Evolutionary conservation across 179 eudicot genomes (phyloP).

Genomic region (Beta macrorhiza): DNA sequence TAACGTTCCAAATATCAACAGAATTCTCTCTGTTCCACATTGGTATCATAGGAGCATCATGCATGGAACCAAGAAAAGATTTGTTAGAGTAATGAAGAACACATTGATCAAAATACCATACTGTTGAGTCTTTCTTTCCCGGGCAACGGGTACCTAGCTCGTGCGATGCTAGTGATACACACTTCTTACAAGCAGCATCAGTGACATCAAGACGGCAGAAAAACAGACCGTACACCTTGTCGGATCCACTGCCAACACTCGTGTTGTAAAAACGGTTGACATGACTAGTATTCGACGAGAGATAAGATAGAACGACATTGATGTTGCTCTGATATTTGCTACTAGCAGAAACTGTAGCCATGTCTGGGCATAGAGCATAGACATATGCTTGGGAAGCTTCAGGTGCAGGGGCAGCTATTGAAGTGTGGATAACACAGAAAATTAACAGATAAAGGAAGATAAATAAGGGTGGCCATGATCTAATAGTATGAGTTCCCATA

Average conservation of each 20-base stretch:
- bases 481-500: neutral
- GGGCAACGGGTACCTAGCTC: constrained; percentile 26
- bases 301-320: constrained; percentile 18
- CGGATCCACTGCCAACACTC: constrained; percentile 22
- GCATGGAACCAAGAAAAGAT: constrained; percentile 34
- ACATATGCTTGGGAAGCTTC: constrained; percentile 24
- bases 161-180: constrained; percentile 21
- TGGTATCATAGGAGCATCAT: constrained; percentile 35
- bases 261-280: constrained; percentile 24
- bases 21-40: constrained; percentile 39
- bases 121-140: constrained; percentile 30
- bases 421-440: neutral
- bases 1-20: constrained; percentile 26
- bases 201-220: constrained; percentile 29
- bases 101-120: constrained; percentile 37
- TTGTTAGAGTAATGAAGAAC: constrained; percentile 31
- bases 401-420: constrained; percentile 8
- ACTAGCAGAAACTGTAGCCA: constrained; percentile 13
- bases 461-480: neutral
- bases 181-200: constrained; percentile 20
- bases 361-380: constrained; percentile 28
- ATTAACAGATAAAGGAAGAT: neutral
- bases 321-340: constrained; percentile 24
- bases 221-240: constrained; percentile 29
- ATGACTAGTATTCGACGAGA: constrained; percentile 20